Base-by-base conservation (phyloP, 306 rosid species). In the Ormosia emarginata region DNA sequence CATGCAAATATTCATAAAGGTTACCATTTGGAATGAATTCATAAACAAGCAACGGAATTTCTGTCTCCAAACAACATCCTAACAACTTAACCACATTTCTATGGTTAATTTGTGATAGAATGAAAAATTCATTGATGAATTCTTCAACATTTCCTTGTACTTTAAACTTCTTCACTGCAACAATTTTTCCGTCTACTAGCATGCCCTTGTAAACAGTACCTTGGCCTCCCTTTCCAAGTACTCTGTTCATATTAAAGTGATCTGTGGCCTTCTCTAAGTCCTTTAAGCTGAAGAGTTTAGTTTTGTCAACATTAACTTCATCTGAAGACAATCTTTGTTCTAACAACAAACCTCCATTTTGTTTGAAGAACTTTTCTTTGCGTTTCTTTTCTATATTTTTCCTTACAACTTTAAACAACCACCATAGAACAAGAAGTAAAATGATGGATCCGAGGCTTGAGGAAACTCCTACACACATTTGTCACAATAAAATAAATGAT, bases 151-250 rank as follows among this genome's bases (percentile, higher is more conserved):
- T 72, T 0, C 87, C 87, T 40, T 65, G 52, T 1, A 78, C 59
- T 18, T 43, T 71, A 12, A 78, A 79, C 40, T 77, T 83, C 43
- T 83, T 78, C 6, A 83, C 68, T 1, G 86, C 86, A 13, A 83
- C 86, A 33, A 78, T 83, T 33, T 15, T 74, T 5, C 80, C 86
- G 34, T 83, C 79, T 8, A 33, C 47, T 1, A 83, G 74, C 86
- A 78, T 83, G 61, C 82, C 82, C 9, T 86, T 83, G 74, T 79
- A 86, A 7, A 86, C 85, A 0, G 84, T 87, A 12, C 90, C 90
- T 43, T 87, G 90, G 1, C 85, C 90, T 9, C 86, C 90, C 3
- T 74, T 84, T 8, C 90, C 90, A 17, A 87, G 82, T 3, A 87
- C 17, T 68, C 88, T 73, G 2, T 68, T 81, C 6, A 12, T 17